Evolutionary conservation across 768 basidiomycete species (phyloP), one percentile per base, ranked within the genome.

Genomic region (Mycena filopes): DNA sequence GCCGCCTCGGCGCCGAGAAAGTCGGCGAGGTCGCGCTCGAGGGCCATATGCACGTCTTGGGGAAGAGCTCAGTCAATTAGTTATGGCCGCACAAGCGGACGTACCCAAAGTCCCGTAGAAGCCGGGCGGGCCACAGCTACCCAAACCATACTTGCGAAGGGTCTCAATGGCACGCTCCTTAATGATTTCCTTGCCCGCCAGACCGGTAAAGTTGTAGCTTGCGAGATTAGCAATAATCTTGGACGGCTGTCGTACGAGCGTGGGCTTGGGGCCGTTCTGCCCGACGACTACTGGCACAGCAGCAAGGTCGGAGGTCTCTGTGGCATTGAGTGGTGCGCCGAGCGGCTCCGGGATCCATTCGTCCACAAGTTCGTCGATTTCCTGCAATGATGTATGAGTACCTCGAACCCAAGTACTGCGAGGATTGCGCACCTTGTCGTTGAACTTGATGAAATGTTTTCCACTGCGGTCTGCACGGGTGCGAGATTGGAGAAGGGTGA

Each of bases 81-180:
- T 43, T 66, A 60, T 40, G n/a, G 12, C 20, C 54, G 25, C 12
- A 59, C 57, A 21, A 42, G 48, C 41, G 51, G 38, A 81, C 90
- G 60, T 66, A 96, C 96, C 96, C 47, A 98, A 83, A 2, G 94
- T 97, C 16, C 97, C 97, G 76, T 99, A 99, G 81, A 99, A 99
- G 13, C 96, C 95, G 29, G 96, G 91, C 41, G 98, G 98, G 2
- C 97, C 97, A 73, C 98, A 99, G 67, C 92, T 93, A 10, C 96
- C 97, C 2, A 98, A 84, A 26, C 97, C 98, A 69, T 98, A 98
- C 75, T 92, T 91, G 50, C 89, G 83, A 21, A 99, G 80, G 0
- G 90, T 93, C 54, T 94, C 93, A 4, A 97, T 83, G 5, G 96
- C 94, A 18, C 87, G 86, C 56, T 94, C 86, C 74, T 95, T 96